These are phyloP conservation scores for Candida michaelii DNA, from an alignment of 805 yeast species.

Conservation along the genomic window DNA sequence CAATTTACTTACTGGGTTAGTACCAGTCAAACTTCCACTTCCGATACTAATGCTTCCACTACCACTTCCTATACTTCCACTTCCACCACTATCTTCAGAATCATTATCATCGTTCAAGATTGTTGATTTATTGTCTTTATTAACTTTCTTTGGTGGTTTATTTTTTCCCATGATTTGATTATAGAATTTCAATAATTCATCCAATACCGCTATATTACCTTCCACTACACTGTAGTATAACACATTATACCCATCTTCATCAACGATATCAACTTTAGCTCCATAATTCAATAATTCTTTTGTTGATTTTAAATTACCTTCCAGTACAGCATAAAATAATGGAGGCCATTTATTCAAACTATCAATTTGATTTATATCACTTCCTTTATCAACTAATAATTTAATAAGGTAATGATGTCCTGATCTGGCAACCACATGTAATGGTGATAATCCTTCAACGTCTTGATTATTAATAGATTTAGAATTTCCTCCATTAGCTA, in stretches of 20 bases:
- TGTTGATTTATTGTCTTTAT: conserved; percentile 20
- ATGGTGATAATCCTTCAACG: conserved; percentile 85
- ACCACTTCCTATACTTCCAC: neutral
- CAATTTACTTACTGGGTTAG: conserved; percentile 17
- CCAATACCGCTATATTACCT: conserved; percentile 82
- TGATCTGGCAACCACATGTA: conserved; percentile 84
- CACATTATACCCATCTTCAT: conserved; percentile 79
- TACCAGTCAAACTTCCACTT: too few species aligned
- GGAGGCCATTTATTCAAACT: conserved; percentile 94
- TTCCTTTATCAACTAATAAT: conserved; percentile 67
- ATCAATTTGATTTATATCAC: conserved; percentile 73
- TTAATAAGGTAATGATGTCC: conserved; percentile 74
- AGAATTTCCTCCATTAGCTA: conserved; percentile 29
- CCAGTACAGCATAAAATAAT: conserved; percentile 82
- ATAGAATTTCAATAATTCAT: conserved; percentile 54
- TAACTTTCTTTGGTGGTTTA: conserved; percentile 1
- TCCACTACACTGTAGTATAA: conserved; percentile 91
- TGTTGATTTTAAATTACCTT: conserved; percentile 75
- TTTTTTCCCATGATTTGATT: conserved; percentile 12
- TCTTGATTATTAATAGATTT: conserved; percentile 53
- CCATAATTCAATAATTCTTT: conserved; percentile 68
- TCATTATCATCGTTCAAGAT: conserved; percentile 31
- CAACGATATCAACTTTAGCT: conserved; percentile 66
- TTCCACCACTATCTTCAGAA: conserved; percentile 37
- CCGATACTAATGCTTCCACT: neutral